Evolutionary conservation across 1,139 yeast species (phyloP).

Genomic region (Taiozyma sp.): DNA sequence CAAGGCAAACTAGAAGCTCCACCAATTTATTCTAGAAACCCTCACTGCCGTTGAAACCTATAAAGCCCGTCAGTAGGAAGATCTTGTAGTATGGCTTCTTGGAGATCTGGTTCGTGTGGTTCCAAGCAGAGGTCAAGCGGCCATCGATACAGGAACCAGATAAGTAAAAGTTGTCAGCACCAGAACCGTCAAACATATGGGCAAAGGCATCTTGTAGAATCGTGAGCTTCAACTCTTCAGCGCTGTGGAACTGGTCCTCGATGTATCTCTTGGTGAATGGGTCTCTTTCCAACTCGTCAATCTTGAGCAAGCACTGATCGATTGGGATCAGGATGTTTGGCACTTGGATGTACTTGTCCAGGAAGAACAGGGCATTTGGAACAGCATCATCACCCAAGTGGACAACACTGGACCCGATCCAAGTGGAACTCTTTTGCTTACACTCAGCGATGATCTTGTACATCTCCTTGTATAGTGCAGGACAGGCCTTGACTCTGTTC

Average conservation of each 20-base stretch:
- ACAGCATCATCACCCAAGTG: slow-evolving; percentile 78
- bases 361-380: slow-evolving; percentile 69
- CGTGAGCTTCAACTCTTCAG: slow-evolving; percentile 44
- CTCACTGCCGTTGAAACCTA: slow-evolving; percentile 71
- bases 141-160: slow-evolving; percentile 83
- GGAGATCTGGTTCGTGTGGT: slow-evolving; percentile 64
- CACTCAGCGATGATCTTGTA: slow-evolving; percentile 57
- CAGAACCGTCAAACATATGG: slow-evolving; percentile 75
- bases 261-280: slow-evolving; percentile 45
- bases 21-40: slow-evolving; percentile 29
- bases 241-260: slow-evolving; percentile 48
- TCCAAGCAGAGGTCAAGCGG: slow-evolving; percentile 73
- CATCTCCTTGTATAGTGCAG: slow-evolving; percentile 62
- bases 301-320: slow-evolving; percentile 47
- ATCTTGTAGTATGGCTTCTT: slow-evolving; percentile 61
- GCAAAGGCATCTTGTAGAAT: slow-evolving; percentile 65
- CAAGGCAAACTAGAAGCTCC: not conserved
- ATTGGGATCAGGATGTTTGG: slow-evolving; percentile 71
- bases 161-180: slow-evolving; percentile 74
- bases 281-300: slow-evolving; percentile 49
- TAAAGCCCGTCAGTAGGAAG: slow-evolving; percentile 63
- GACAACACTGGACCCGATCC: slow-evolving; percentile 77
- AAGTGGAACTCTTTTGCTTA: slow-evolving; percentile 52
- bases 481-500: slow-evolving; percentile 67
- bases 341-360: slow-evolving; percentile 72